Base-by-base conservation (phyloP, 805 yeast species). In the Wickerhamiella australiensis region DNA sequence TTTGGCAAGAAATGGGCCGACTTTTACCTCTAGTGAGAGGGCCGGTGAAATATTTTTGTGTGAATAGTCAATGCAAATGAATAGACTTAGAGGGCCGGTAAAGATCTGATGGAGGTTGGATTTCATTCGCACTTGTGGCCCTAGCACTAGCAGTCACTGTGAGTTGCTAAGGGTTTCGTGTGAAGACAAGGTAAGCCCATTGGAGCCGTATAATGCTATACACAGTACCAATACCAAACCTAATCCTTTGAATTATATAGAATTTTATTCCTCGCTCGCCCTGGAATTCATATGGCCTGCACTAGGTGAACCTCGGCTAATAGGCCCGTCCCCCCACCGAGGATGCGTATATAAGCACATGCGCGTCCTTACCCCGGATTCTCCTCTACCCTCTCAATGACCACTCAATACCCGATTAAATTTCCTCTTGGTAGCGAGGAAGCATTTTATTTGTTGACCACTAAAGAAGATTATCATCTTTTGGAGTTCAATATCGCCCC, bases 1-100 rank as follows among this genome's bases (percentile, higher is more conserved):
- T 88, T 86, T 63, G 76, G 72, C 47, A 75, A 74, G 62, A 85
- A 85, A 69, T 85, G 83, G 69, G 72, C 75, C 54, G 83, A 84
- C 65, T 85, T 83, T 61, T 82, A 82, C 27, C 21, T 53, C 15
- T 47, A 43, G 37, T 3, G 3, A n/a, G 31, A 22, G 20, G 9
- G 52, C 15, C 44, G 40, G 37, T 3, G 3, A n/a, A 9, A 22
- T 22, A 9, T 6, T 9, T 20, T 5, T 27, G 29, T 41, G 31
- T 23, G 23, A 13, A 38, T 20, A 20, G 12, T 38, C 20, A 21
- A 11, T 21, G 27, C 9, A 25, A 7, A 9, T 25, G 9, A 25
- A 9, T 25, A 25, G 9, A 7, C 27, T 25, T 25, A 25, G 9
- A 25, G 27, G 27, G 9, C n/a, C n/a, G n/a, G n/a, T n/a, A n/a